phyloP scores from a whole-genome alignment of 2,329 filamentous ascomycete species.

The Chaetomium olivaceum region DNA sequence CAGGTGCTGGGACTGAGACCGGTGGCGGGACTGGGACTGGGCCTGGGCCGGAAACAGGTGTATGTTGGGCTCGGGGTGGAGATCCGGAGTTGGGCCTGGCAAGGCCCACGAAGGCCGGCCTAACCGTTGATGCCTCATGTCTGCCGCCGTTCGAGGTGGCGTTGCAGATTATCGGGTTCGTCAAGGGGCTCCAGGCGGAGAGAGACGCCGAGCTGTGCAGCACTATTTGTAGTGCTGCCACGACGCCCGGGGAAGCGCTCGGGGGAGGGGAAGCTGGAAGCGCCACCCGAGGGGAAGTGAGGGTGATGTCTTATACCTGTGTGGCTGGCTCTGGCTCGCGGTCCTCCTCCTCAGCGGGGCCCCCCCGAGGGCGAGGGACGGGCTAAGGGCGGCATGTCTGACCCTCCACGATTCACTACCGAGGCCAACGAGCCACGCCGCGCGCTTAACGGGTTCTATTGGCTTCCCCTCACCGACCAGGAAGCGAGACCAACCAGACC shows the following conservation, averaged over 20 bases:
- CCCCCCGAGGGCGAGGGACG: background rate
- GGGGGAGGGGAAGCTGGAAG: conserved; percentile 21
- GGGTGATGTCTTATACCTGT: background rate
- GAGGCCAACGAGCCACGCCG: conserved; percentile 1
- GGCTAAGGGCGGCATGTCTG: background rate
- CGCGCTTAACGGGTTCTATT: conserved; percentile 5
- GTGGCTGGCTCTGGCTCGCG: background rate
- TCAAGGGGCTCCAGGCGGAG: conserved; percentile 29
- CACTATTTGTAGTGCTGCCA: conserved; percentile 15
- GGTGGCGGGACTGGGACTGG: background rate
- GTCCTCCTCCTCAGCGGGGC: background rate
- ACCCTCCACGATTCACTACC: background rate
- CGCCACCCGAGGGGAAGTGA: background rate
- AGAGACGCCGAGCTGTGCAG: conserved; percentile 24
- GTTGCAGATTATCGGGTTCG: conserved; percentile 35
- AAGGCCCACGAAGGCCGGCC: conserved; percentile 21
- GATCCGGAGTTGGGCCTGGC: conserved; percentile 6
- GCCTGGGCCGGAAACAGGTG: background rate
- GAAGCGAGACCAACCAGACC: conserved; percentile 16
- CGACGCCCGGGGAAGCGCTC: conserved; percentile 14
- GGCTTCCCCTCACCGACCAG: conserved; percentile 9
- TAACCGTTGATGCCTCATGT: conserved; percentile 35
- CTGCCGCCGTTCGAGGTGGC: conserved; percentile 31
- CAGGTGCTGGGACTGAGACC: background rate
- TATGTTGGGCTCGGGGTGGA: background rate